Conservation (phyloP, 768 basidiomycete genomes). For the Suillus bovinus region DNA sequence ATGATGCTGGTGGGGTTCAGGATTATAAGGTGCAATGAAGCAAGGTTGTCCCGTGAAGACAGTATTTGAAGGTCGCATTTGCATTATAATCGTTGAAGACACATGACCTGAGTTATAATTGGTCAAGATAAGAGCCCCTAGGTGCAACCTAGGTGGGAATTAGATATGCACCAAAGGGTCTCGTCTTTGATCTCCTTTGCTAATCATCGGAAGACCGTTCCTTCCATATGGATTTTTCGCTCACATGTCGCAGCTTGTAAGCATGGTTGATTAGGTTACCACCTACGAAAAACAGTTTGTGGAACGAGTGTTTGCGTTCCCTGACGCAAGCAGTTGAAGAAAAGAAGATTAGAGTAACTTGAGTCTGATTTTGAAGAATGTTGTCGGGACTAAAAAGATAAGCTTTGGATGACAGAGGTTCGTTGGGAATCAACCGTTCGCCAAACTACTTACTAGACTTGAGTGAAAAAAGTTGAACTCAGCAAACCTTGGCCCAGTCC, state of each 20-base stretch:
- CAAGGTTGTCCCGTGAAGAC: neutral
- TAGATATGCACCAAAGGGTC: neutral
- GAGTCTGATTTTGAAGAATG: neutral
- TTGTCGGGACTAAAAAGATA: neutral
- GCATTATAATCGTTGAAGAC: neutral
- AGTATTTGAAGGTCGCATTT: neutral
- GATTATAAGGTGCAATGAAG: neutral
- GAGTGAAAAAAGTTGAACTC: neutral
- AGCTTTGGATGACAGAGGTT: neutral
- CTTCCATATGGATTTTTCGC: neutral
- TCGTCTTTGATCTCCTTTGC: neutral
- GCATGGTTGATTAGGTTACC: neutral
- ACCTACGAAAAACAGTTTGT: neutral
- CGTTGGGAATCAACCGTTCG: neutral
- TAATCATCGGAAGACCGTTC: neutral
- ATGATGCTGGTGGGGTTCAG: slow-evolving; percentile 5
- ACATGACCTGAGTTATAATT: slow-evolving; percentile 1
- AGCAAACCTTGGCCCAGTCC: neutral
- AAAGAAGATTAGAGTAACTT: neutral
- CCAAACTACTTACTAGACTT: neutral
- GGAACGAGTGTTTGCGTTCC: neutral
- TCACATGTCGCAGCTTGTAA: neutral
- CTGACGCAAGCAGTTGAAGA: neutral
- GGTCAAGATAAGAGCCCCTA: neutral
- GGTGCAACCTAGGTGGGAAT: neutral